These are phyloP conservation scores for Picochlorum sp. DNA, from an alignment of 139 green algal genomes.

Conservation along the genomic window DNA sequence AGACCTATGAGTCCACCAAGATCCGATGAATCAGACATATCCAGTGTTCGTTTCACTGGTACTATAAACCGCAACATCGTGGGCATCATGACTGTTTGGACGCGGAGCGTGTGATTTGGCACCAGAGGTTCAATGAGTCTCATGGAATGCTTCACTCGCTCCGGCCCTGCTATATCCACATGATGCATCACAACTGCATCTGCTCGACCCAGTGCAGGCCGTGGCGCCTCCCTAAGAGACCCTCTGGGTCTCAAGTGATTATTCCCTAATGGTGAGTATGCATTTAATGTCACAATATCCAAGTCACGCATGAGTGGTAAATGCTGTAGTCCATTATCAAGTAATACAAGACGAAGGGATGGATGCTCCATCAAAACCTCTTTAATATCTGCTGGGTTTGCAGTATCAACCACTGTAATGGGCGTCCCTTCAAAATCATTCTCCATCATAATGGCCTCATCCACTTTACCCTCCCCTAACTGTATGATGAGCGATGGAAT, in stretches of 20 bases:
- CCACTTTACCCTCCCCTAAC: constrained; percentile 20
- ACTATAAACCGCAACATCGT: constrained; percentile 19
- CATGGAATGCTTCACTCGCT: constrained; percentile 5
- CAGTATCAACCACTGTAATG: not conserved
- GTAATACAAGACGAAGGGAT: constrained; percentile 15
- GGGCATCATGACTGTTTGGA: constrained; percentile 16
- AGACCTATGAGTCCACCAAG: constrained; percentile 13
- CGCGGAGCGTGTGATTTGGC: constrained; percentile 23
- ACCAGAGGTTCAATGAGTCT: constrained; percentile 11
- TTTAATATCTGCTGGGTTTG: not conserved
- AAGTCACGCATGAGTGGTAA: constrained; percentile 26
- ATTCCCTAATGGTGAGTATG: constrained; percentile 27
- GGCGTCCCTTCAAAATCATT: constrained; percentile 18
- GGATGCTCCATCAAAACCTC: constrained; percentile 17
- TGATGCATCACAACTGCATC: constrained; percentile 30
- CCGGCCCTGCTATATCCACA: constrained; percentile 15
- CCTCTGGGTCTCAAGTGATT: constrained; percentile 28
- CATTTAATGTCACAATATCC: constrained; percentile 30
- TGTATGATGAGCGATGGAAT: constrained; percentile 26
- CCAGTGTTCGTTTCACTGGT: constrained; percentile 4
- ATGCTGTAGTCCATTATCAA: constrained; percentile 31
- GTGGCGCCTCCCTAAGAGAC: constrained; percentile 21
- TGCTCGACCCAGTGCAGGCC: constrained; percentile 17
- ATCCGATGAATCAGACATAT: constrained; percentile 1
- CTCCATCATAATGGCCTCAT: constrained; percentile 26